phyloP scores from a whole-genome alignment of 2,329 filamentous ascomycete species.

The Esteya vermicola region DNA sequence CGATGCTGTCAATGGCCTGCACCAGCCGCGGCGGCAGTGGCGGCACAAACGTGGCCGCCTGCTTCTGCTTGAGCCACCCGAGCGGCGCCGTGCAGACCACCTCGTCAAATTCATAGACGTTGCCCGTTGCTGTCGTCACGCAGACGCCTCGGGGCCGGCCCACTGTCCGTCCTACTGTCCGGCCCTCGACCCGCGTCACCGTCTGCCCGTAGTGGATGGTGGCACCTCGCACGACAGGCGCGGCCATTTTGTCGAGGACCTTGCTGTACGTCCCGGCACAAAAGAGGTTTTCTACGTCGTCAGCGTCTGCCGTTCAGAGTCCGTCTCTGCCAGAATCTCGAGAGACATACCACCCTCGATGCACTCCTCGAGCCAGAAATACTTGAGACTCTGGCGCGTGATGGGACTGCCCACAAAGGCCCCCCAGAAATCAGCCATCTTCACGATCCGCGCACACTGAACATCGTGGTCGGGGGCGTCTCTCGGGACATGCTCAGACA shows the following conservation, averaged over 20 bases:
- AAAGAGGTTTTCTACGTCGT: conserved; percentile 39
- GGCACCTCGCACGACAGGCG: conserved; percentile 39
- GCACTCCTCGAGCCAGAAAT: conserved; percentile 66
- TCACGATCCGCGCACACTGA: conserved; percentile 29
- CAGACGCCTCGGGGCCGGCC: conserved; percentile 19
- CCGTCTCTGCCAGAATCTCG: background rate
- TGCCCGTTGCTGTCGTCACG: conserved; percentile 30
- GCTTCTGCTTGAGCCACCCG: conserved; percentile 51
- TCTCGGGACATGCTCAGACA: conserved; percentile 31
- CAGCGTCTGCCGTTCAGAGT: background rate
- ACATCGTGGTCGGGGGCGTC: conserved; percentile 23
- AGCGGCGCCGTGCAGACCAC: conserved; percentile 54
- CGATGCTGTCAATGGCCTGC: conserved; percentile 47
- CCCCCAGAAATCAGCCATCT: conserved; percentile 53
- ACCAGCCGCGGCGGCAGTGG: conserved; percentile 40
- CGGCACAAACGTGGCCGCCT: conserved; percentile 42
- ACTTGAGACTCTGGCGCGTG: conserved; percentile 53
- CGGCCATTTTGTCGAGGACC: conserved; percentile 42
- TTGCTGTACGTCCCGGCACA: conserved; percentile 45
- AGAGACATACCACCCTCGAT: conserved; percentile 49
- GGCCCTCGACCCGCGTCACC: conserved; percentile 27
- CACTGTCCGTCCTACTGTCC: conserved; percentile 9
- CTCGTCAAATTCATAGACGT: conserved; percentile 44
- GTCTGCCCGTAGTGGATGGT: conserved; percentile 35
- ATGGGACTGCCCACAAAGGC: conserved; percentile 55